Conservation (phyloP, 2,329 filamentous ascomycete species). For the Aureobasidium sp. region DNA sequence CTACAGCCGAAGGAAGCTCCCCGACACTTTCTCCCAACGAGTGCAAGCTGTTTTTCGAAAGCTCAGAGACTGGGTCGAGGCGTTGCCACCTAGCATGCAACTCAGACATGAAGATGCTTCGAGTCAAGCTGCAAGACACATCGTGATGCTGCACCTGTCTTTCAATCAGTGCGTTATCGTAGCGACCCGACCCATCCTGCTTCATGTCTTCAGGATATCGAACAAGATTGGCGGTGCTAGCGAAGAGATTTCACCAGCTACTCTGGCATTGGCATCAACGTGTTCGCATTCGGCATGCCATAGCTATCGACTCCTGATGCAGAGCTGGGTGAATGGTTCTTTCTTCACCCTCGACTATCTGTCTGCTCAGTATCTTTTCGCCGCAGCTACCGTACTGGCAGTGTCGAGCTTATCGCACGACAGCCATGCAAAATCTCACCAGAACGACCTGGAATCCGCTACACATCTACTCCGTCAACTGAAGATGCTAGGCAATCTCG, state of each 20-base stretch:
- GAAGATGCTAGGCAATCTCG: constrained; percentile 36
- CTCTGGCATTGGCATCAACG: constrained; percentile 24
- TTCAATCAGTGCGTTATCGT: constrained; percentile 31
- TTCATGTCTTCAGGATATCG: constrained; percentile 27
- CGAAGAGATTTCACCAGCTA: constrained; percentile 17
- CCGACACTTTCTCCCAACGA: constrained; percentile 29
- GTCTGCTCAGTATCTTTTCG: constrained; percentile 43
- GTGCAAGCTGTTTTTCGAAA: constrained; percentile 33
- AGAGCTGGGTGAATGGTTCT: constrained; percentile 42
- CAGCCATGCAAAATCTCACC: constrained; percentile 30
- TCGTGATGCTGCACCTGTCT: constrained; percentile 32
- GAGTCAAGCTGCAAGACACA: constrained; percentile 21
- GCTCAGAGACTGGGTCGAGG: constrained; percentile 34
- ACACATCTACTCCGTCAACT: constrained; percentile 36
- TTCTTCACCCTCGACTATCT: constrained; percentile 45
- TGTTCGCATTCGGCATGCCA: constrained; percentile 42
- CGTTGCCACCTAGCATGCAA: constrained; percentile 30
- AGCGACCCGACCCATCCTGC: constrained; percentile 29
- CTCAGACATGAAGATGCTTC: constrained; percentile 26
- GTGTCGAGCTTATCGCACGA: constrained; percentile 36
- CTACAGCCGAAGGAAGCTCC: constrained; percentile 21
- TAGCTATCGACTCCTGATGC: constrained; percentile 37
- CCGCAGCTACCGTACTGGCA: constrained; percentile 39
- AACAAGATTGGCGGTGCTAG: constrained; percentile 17
- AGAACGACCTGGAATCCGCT: constrained; percentile 36